Evolutionary conservation across 805 yeast species (phyloP), one percentile per base, ranked within the genome.

Genomic region (Candida andamanensis): DNA sequence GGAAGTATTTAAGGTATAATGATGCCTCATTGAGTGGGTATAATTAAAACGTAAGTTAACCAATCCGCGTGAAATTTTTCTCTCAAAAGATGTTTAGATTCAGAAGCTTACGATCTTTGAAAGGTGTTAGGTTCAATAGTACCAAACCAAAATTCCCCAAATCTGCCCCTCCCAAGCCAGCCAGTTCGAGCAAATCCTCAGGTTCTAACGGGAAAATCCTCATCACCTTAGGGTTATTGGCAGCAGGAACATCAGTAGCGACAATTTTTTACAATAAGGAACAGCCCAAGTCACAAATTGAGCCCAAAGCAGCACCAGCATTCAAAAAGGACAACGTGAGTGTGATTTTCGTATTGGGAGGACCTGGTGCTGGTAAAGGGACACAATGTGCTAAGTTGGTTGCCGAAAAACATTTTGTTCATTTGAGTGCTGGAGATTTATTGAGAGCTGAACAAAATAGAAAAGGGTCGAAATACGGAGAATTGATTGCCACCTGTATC

Each of bases 361-460:
- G 97, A 3, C 97, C 97, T 4, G 97, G 97, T 14, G 85, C 95
- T 17, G 97, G 98, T 26, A 92, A 92, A 55, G 97, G 98, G 36
- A 90, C 98, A 1, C 98, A 90, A 60, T 85, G 97, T 66, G 81
- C 80, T 19, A 84, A 77, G 51, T 69, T 90, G 35, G 97, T 90
- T 26, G 60, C 72, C 14, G 85, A 87, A 47, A 82, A 75, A 54
- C 78, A 80, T 12, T 92, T 89, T 57, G 80, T 82, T 19, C 98
- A 90, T 54, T 64, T 90, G 26, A 79, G 94, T 23, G 98, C 98
- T n/a, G 98, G 98, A 29, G 98, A 90, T 56, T 72, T 92, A 46
- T 69, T 90, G 45, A 76, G 98, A 49, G 95, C 87, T 7, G 98
- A 90, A 59, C 97, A 92, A 59, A 61, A 66, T 18, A 79, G 96